Conservation (phyloP, 176 grass and related monocot species). For the Guadua angustifolia region DNA sequence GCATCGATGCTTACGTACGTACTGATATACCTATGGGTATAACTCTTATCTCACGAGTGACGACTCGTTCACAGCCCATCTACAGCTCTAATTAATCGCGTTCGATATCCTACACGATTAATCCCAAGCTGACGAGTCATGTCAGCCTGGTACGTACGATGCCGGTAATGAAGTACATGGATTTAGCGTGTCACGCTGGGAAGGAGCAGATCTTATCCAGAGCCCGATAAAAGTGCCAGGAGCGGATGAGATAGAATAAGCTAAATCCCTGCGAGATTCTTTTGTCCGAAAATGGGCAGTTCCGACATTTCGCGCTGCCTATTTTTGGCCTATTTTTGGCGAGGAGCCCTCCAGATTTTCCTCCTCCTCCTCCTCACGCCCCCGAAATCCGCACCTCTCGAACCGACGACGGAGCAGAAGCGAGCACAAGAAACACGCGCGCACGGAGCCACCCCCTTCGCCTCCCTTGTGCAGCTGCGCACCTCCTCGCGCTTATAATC, state of each 20-base stretch:
- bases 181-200: neutral
- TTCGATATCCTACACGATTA: neutral
- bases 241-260: conserved; percentile 47
- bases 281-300: conserved; percentile 22
- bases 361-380: conserved; percentile 16
- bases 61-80: too few species aligned
- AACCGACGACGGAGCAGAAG: conserved; percentile 30
- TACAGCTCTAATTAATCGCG: neutral
- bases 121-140: neutral
- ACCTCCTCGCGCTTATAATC: conserved; percentile 27
- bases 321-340: conserved; percentile 48
- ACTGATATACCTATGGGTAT: too few species aligned
- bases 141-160: neutral
- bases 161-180: too few species aligned
- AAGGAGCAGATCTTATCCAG: conserved; percentile 43
- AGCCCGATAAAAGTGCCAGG: neutral
- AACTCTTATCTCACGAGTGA: too few species aligned
- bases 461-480: conserved; percentile 31
- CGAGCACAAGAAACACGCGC: conserved; percentile 44
- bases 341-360: conserved; percentile 38
- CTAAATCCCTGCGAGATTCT: conserved; percentile 11
- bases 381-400: conserved; percentile 38
- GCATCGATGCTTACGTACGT: too few species aligned
- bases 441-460: neutral
- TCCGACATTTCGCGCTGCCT: conserved; percentile 35